Evolutionary conservation across 495 filamentous ascomycete genomes (phyloP).

Genomic region (Tuber calosporum): DNA sequence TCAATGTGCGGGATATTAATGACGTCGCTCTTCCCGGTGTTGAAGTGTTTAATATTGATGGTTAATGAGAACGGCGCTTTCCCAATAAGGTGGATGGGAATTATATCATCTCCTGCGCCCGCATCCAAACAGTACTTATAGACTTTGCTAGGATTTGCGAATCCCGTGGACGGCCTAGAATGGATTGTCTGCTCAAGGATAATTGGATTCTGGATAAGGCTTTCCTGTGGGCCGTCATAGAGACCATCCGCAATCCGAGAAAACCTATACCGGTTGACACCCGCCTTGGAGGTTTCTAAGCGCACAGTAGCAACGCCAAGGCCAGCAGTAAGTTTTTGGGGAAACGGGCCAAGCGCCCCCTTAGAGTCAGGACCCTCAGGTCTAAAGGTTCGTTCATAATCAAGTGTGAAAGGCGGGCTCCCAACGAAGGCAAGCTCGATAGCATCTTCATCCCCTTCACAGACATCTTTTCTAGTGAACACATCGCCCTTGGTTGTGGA

Average conservation of each 20-base stretch:
- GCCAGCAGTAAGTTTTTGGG: slow-evolving; percentile 54
- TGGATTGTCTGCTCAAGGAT: slow-evolving; percentile 74
- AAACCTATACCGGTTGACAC: slow-evolving; percentile 79
- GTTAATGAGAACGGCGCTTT: slow-evolving; percentile 84
- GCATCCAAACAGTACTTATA: slow-evolving; percentile 91
- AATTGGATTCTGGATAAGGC: slow-evolving; percentile 52
- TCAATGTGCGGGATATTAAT: slow-evolving; percentile 70
- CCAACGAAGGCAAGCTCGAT: slow-evolving; percentile 73
- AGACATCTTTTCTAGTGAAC: slow-evolving; percentile 70
- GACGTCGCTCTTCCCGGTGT: slow-evolving; percentile 67
- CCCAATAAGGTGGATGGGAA: slow-evolving; percentile 75
- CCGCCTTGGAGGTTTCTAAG: slow-evolving; percentile 76
- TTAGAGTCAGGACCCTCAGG: slow-evolving; percentile 32
- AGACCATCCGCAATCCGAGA: slow-evolving; percentile 68
- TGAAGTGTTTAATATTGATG: slow-evolving; percentile 84
- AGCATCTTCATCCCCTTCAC: slow-evolving; percentile 85
- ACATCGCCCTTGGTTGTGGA: slow-evolving; percentile 49
- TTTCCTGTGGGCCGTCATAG: slow-evolving; percentile 64
- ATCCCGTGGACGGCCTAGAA: slow-evolving; percentile 67
- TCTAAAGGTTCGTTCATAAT: slow-evolving; percentile 54
- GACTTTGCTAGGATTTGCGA: slow-evolving; percentile 80
- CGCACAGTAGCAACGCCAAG: slow-evolving; percentile 64
- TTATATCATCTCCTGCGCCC: slow-evolving; percentile 67
- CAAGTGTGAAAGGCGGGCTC: slow-evolving; percentile 68
- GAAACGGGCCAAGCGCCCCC: slow-evolving; percentile 21